Evolutionary conservation across 2,329 filamentous ascomycete genomes (phyloP).

Genomic region (Neodidymelliopsis sp.): DNA sequence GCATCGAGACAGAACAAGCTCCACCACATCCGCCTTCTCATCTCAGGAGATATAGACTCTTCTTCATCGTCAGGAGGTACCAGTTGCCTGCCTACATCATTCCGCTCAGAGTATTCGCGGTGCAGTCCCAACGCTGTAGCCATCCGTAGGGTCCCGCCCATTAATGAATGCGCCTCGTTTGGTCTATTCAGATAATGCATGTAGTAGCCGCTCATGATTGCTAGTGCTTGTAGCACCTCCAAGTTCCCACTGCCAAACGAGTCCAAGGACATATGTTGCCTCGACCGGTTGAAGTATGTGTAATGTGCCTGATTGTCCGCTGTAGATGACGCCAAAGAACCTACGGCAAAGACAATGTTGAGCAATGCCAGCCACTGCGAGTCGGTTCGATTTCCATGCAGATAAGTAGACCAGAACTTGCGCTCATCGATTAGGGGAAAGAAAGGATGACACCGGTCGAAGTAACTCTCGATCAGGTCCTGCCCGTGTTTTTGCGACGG

Average conservation of each 20-base stretch:
- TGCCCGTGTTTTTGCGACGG: constrained; percentile 70
- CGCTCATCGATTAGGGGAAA: constrained; percentile 77
- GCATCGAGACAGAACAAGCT: constrained; percentile 54
- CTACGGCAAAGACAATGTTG: constrained; percentile 80
- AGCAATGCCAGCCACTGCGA: constrained; percentile 74
- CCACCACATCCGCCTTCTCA: constrained; percentile 55
- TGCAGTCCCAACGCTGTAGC: constrained; percentile 77
- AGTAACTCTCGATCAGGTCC: constrained; percentile 76
- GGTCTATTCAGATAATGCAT: constrained; percentile 80
- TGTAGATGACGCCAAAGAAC: constrained; percentile 73
- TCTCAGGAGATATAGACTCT: constrained; percentile 49
- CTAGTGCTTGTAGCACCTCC: constrained; percentile 76
- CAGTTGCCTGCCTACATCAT: constrained; percentile 24
- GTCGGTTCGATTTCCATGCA: constrained; percentile 69
- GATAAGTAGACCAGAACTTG: constrained; percentile 71
- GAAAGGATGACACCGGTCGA: constrained; percentile 75
- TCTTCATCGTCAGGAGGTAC: constrained; percentile 34
- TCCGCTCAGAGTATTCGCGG: constrained; percentile 62
- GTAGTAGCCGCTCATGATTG: constrained; percentile 77
- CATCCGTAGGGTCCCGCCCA: constrained; percentile 75
- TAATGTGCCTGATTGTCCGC: constrained; percentile 70
- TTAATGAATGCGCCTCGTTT: constrained; percentile 77
- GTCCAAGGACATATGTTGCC: constrained; percentile 71
- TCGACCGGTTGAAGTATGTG: constrained; percentile 73
- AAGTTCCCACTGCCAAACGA: constrained; percentile 73